Evolutionary conservation across 352 stramenopile species (phyloP).

Genomic region (Halophytophthora batemanensis): DNA sequence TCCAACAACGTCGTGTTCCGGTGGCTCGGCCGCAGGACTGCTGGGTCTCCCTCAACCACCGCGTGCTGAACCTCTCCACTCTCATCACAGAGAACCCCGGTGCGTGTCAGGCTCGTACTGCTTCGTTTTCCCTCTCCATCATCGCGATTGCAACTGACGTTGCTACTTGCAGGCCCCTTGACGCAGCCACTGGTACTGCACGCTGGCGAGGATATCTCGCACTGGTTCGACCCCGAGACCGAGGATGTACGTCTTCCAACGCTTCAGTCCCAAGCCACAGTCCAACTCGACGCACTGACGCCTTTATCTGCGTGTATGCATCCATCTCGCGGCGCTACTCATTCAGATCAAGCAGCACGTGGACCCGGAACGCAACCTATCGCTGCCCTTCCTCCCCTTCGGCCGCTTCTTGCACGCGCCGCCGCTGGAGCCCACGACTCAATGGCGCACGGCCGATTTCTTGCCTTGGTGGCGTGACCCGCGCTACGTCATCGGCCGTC

Average conservation of each 20-base stretch:
- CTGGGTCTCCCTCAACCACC: conserved; percentile 71
- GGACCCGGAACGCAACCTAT: conserved; percentile 70
- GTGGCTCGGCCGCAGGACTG: conserved; percentile 56
- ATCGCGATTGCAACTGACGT: conserved; percentile 1
- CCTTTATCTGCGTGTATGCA: too few species aligned
- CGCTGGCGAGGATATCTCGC: conserved; percentile 87
- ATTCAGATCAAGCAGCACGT: conserved; percentile 77
- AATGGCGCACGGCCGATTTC: conserved; percentile 71
- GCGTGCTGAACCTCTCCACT: conserved; percentile 81
- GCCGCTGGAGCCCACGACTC: conserved; percentile 67
- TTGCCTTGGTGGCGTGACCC: conserved; percentile 89
- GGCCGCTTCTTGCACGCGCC: conserved; percentile 86
- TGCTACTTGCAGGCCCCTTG: conserved; percentile 41
- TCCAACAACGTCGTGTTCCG: background rate
- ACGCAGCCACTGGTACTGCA: conserved; percentile 79
- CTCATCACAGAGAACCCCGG: conserved; percentile 68
- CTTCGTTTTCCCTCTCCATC: background rate
- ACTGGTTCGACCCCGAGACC: conserved; percentile 88
- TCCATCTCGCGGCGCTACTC: too few species aligned
- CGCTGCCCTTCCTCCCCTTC: conserved; percentile 80
- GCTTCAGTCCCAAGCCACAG: too few species aligned
- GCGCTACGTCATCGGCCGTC: conserved; percentile 59
- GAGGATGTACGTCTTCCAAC: conserved; percentile 63
- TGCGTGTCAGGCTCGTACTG: conserved; percentile 5
- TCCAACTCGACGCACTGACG: too few species aligned